Base-by-base conservation (phyloP, 1,284 basidiomycete genomes). In the Pyrrhoderma lamaoense region DNA sequence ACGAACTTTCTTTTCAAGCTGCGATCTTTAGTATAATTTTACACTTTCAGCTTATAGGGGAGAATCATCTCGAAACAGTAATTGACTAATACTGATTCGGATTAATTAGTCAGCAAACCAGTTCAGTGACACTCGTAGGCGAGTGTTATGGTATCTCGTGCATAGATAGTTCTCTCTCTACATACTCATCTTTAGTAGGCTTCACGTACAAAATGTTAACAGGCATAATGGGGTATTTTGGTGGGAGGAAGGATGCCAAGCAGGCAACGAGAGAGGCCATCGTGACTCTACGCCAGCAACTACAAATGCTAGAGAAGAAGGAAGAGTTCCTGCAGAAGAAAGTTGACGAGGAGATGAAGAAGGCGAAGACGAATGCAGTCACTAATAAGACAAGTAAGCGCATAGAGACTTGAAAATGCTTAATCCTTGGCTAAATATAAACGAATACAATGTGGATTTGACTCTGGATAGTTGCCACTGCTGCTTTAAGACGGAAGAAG, bases 271-370 rank as follows among this genome's bases (percentile, higher is more conserved):
- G 90, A 60, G 88, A 93, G 65, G 88, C 93, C 44, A 95, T 95
- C 65, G 87, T 95, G 55, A 76, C 72, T 31, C 75, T 95, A 60
- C 79, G 93, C 61, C 84, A 92, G 69, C 89, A 93, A 65, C 77
- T 94, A 57, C 82, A 94, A 68, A 89, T 97, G 83, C 85, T 99
- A 60, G 93, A 98, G 79, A 99, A 98, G 90, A 97, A 97, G 76
- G 96, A 99, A 74, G 94, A 98, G 69, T 78, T 91, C 69, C 74
- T 98, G 58, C 85, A 89, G 75, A 93, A 91, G 79, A 94, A 96
- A 84, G 93, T 99, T 61, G 93, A 96, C 39, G 93, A 97, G 57
- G 95, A 98, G 66, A 62, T 83, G 61, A 84, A 83, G 75, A 96
- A 93, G 72, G 96, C 96, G 22, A 88, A 82, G 67, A 82, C 87